Percentiles rank a stretch among this genome's conserved stretches.
phyloP scores from a whole-genome alignment of 2,329 filamentous ascomycete species.

The Fusarium sp. region DNA sequence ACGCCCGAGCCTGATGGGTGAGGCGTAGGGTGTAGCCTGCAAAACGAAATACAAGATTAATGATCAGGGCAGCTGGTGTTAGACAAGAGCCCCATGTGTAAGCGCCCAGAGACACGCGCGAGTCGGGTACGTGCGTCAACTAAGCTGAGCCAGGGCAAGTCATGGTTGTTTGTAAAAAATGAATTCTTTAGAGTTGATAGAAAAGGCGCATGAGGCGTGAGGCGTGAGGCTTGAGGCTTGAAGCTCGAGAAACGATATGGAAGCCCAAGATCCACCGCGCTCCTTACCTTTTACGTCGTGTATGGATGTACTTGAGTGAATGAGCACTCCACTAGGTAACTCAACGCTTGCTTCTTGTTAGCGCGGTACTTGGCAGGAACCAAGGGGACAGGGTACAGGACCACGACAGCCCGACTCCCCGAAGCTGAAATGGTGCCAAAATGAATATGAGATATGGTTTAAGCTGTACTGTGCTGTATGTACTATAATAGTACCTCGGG shows the following conservation, averaged over 20 bases:
- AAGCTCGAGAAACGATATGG: conserved; percentile 21
- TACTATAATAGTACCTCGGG: no score
- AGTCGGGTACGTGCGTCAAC: conserved; percentile 2
- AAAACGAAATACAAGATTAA: conserved; percentile 1
- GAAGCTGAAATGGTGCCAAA: not conserved
- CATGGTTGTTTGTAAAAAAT: not conserved
- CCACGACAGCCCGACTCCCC: no score
- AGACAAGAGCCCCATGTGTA: conserved; percentile 17
- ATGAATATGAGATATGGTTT: no score
- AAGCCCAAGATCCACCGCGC: conserved; percentile 8
- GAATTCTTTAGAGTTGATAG: conserved; percentile 1
- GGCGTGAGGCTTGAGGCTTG: conserved; percentile 7
- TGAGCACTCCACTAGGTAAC: not conserved
- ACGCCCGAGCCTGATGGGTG: not conserved
- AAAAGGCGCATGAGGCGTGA: conserved; percentile 20
- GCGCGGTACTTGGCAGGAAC: no score
- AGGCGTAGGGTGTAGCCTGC: conserved; percentile 8
- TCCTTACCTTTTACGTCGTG: conserved; percentile 6
- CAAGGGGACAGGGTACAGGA: no score
- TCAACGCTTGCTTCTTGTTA: not conserved
- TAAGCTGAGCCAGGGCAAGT: conserved; percentile 2
- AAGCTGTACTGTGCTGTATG: no score
- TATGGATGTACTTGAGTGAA: not conserved
- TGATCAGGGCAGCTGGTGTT: conserved; percentile 33
- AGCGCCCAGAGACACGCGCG: not conserved